These are phyloP conservation scores for Furcasterigmium sp. DNA, from an alignment of 2,329 filamentous ascomycete genomes.

Conservation along the genomic window DNA sequence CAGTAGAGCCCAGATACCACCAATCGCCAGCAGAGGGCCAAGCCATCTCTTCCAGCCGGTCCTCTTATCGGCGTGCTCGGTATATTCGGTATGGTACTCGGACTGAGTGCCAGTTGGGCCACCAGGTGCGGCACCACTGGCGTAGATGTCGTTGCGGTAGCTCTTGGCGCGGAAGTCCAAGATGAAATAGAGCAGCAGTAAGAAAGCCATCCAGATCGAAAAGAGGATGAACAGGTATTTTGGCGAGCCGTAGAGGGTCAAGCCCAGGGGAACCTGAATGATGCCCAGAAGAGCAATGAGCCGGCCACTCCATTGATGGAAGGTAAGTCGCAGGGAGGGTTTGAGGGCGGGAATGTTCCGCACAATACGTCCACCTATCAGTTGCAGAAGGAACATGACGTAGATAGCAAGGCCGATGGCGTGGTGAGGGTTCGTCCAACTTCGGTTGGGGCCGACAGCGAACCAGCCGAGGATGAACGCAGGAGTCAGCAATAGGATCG, in stretches of 20 bases:
- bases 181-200: conserved; percentile 74
- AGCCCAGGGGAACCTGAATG: conserved; percentile 78
- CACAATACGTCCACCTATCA: conserved; percentile 63
- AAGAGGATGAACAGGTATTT: conserved; percentile 81
- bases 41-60: conserved; percentile 37
- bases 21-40: conserved; percentile 47
- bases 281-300: conserved; percentile 75
- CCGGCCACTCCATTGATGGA: conserved; percentile 87
- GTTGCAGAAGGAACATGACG: conserved; percentile 65
- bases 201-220: conserved; percentile 67
- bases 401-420: conserved; percentile 79
- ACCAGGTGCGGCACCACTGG: conserved; percentile 54
- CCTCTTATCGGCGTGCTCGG: conserved; percentile 20
- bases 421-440: conserved; percentile 76
- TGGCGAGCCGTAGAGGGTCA: conserved; percentile 90
- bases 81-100: conserved; percentile 32
- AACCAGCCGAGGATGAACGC: conserved; percentile 73
- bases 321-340: conserved; percentile 48
- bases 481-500: conserved; percentile 62
- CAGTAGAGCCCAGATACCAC: conserved; percentile 39
- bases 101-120: conserved; percentile 33
- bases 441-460: conserved; percentile 68
- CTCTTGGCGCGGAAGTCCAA: conserved; percentile 63
- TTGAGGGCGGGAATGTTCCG: conserved; percentile 35
- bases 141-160: conserved; percentile 43